Percentiles rank a stretch among this genome's conserved stretches.
Evolutionary conservation across 2,329 filamentous ascomycete species (phyloP).

Genomic region (Berkeleyomyces rouxiae): DNA sequence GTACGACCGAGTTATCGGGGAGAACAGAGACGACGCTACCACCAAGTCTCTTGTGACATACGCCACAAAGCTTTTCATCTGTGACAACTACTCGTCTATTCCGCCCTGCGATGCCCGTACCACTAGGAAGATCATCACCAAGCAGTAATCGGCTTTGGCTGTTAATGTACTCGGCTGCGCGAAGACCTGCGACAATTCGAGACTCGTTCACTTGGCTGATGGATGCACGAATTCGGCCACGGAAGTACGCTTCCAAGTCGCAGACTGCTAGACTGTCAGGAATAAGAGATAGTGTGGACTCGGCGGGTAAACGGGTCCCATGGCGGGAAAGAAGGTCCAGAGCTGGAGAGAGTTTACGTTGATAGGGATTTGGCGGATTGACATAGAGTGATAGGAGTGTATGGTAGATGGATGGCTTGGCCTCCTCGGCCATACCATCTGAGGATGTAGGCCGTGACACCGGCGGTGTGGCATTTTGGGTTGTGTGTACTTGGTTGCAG

Average conservation of each 20-base stretch:
- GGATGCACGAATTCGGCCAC: slow-evolving; percentile 71
- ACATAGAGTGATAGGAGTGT: slow-evolving; percentile 81
- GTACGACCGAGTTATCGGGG: slow-evolving; percentile 66
- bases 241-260: slow-evolving; percentile 79
- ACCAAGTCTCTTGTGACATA: slow-evolving; percentile 85
- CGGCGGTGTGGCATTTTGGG: slow-evolving; percentile 28
- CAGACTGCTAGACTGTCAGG: slow-evolving; percentile 62
- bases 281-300: slow-evolving; percentile 71
- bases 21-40: slow-evolving; percentile 81
- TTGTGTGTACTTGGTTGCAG: slow-evolving; percentile 70
- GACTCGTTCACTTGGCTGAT: slow-evolving; percentile 70
- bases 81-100: slow-evolving; percentile 59
- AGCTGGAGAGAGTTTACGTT: slow-evolving; percentile 60
- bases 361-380: slow-evolving; percentile 55
- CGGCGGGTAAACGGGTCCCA: slow-evolving; percentile 75
- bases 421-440: slow-evolving; percentile 28
- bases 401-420: slow-evolving; percentile 70
- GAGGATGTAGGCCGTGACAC: slow-evolving; percentile 22
- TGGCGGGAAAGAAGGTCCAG: slow-evolving; percentile 80
- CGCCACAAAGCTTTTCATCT: slow-evolving; percentile 78
- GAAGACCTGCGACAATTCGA: slow-evolving; percentile 57
- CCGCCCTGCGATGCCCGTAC: slow-evolving; percentile 24
- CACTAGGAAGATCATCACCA: slow-evolving; percentile 43
- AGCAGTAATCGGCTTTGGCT: slow-evolving; percentile 58
- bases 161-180: slow-evolving; percentile 63